Conservation (phyloP, 2,329 filamentous ascomycete genomes). For the Westerdykella ornata region DNA sequence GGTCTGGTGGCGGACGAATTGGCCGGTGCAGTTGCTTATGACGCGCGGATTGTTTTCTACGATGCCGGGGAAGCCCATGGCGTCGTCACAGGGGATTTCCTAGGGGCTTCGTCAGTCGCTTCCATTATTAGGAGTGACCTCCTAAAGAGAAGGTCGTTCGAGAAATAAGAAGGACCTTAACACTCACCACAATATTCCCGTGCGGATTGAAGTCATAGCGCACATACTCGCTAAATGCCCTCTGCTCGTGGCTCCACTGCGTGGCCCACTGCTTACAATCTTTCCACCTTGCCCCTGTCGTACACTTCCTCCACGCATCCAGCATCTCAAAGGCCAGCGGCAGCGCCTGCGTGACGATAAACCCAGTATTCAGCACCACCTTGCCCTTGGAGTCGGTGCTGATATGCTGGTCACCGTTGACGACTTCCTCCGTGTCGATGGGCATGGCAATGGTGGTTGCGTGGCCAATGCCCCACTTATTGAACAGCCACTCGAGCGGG, state of each 20-base stretch:
- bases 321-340: slow-evolving; percentile 21
- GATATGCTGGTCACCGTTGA: slow-evolving; percentile 28
- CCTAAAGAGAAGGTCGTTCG: background rate
- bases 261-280: slow-evolving; percentile 25
- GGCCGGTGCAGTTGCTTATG: slow-evolving; percentile 20
- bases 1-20: slow-evolving; percentile 27
- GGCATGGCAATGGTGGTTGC: slow-evolving; percentile 38
- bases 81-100: slow-evolving; percentile 31
- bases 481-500: slow-evolving; percentile 41
- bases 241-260: slow-evolving; percentile 29
- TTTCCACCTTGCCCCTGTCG: slow-evolving; percentile 19
- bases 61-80: slow-evolving; percentile 27
- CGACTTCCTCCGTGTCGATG: slow-evolving; percentile 24
- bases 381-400: slow-evolving; percentile 24
- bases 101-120: background rate
- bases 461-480: slow-evolving; percentile 34
- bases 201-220: slow-evolving; percentile 27
- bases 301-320: slow-evolving; percentile 27
- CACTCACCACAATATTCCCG: slow-evolving; percentile 19
- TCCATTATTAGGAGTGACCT: background rate
- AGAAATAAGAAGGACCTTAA: background rate
- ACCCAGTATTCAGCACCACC: slow-evolving; percentile 41
- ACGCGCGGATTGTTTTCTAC: slow-evolving; percentile 7
- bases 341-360: slow-evolving; percentile 42
- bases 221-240: slow-evolving; percentile 30